These are phyloP conservation scores for Striga asiatica DNA, from an alignment of 257 asterid genomes.

Conservation along the genomic window DNA sequence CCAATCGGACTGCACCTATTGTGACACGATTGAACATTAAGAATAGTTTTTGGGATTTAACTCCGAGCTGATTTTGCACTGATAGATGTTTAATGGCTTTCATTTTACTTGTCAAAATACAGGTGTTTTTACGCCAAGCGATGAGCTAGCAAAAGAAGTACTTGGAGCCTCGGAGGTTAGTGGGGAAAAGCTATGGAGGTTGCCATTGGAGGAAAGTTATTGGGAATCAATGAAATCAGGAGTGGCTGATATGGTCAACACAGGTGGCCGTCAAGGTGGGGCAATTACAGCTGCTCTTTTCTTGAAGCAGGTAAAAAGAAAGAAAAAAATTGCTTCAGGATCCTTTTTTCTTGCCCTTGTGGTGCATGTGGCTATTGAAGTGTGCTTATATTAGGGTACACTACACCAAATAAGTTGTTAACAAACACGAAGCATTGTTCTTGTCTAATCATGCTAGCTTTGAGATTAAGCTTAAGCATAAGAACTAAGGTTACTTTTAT, in stretches of 20 bases:
- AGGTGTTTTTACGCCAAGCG: slow-evolving; percentile 87
- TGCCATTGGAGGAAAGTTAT: slow-evolving; percentile 92
- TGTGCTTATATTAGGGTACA: not conserved
- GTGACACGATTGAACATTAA: no score
- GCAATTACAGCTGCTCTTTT: slow-evolving; percentile 93
- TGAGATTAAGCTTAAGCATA: no score
- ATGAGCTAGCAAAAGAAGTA: slow-evolving; percentile 79
- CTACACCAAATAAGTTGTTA: no score
- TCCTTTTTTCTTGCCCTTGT: not conserved
- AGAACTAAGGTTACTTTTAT: no score
- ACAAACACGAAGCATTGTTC: no score
- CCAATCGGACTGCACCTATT: no score
- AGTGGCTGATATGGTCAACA: slow-evolving; percentile 96
- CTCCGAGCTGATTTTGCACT: no score
- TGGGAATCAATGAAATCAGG: slow-evolving; percentile 97
- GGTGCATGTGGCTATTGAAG: no score
- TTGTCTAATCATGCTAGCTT: no score
- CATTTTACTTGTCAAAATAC: no score
- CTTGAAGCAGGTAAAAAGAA: slow-evolving; percentile 98
- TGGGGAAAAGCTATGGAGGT: slow-evolving; percentile 91
- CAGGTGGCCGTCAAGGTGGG: slow-evolving; percentile 92
- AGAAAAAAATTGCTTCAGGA: not conserved
- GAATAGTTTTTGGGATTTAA: not conserved
- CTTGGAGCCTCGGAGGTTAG: slow-evolving; percentile 65
- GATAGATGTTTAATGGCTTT: no score